Conservation (phyloP, 805 yeast genomes). For the Hanseniaspora opuntiae region DNA sequence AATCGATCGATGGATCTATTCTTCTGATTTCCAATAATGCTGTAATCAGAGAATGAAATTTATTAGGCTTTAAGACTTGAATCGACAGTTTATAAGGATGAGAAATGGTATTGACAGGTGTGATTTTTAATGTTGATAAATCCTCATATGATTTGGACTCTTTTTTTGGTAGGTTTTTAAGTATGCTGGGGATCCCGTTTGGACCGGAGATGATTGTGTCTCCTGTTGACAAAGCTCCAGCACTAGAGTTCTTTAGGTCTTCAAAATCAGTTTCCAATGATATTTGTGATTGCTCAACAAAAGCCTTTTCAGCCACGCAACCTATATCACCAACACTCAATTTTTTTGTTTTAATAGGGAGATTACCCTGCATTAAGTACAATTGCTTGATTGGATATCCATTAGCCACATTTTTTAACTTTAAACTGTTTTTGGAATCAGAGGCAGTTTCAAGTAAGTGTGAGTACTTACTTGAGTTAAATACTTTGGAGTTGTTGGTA, state of each 20-base stretch:
- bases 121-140: constrained; percentile 38
- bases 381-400: constrained; percentile 55
- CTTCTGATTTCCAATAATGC: constrained; percentile 53
- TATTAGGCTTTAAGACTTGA: constrained; percentile 40
- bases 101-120: constrained; percentile 2
- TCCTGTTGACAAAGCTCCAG: constrained; percentile 59
- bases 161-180: background rate
- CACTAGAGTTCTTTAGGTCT: constrained; percentile 8
- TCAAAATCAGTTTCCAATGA: constrained; percentile 22
- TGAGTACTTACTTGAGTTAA: constrained; percentile 41
- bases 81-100: constrained; percentile 10
- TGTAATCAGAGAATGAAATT: constrained; percentile 49
- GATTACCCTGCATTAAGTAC: constrained; percentile 77
- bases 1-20: constrained; percentile 80
- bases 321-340: constrained; percentile 78
- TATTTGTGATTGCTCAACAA: constrained; percentile 37
- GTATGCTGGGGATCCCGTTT: background rate
- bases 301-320: constrained; percentile 31
- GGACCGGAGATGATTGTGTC: constrained; percentile 57
- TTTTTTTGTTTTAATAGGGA: constrained; percentile 53
- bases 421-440: background rate
- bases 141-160: constrained; percentile 26
- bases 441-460: background rate
- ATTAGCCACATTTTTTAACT: constrained; percentile 37
- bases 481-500: constrained; percentile 44